These are phyloP conservation scores for Globisporangium ultimum DNA, from an alignment of 352 stramenopile genomes.

Conservation along the genomic window DNA sequence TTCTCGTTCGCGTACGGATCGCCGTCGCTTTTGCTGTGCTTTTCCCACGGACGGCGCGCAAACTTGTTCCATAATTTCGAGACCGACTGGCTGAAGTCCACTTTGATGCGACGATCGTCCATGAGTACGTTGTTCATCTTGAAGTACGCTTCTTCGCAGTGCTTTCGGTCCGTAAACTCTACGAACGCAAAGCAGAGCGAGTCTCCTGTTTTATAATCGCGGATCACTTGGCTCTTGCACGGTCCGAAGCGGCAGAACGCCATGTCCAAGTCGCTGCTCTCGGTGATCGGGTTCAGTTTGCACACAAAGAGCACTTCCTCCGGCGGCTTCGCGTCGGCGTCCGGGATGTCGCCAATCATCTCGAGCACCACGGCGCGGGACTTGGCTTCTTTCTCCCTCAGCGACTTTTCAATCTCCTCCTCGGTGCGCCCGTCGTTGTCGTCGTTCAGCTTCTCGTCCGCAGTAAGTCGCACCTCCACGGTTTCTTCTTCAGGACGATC, in stretches of 20 bases:
- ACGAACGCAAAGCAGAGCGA: constrained; percentile 99
- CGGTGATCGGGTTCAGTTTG: constrained; percentile 93
- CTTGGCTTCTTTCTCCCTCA: constrained; percentile 91
- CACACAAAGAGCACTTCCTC: constrained; percentile 99
- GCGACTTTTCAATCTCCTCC: constrained; percentile 88
- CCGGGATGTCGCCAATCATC: constrained; percentile 98
- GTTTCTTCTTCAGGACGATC: constrained; percentile 90
- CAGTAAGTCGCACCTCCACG: constrained; percentile 88
- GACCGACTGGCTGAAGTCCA: constrained; percentile 98
- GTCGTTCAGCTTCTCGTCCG: constrained; percentile 85
- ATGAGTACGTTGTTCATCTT: constrained; percentile 99
- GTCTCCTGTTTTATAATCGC: constrained; percentile 96
- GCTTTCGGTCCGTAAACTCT: constrained; percentile 94
- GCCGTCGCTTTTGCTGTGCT: constrained; percentile 47
- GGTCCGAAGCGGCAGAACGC: constrained; percentile 92
- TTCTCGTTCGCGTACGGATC: constrained; percentile 40
- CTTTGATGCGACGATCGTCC: constrained; percentile 94
- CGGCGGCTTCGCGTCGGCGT: constrained; percentile 95
- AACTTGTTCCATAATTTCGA: constrained; percentile 97
- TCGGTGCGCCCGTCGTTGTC: constrained; percentile 69
- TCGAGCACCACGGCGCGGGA: constrained; percentile 96
- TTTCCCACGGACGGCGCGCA: constrained; percentile 61
- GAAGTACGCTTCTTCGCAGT: constrained; percentile 96
- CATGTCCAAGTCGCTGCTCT: constrained; percentile 93
- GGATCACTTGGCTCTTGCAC: constrained; percentile 93